Conservation (phyloP, 176 grass and related monocot genomes). For the Bolboschoenus planiculmis region DNA sequence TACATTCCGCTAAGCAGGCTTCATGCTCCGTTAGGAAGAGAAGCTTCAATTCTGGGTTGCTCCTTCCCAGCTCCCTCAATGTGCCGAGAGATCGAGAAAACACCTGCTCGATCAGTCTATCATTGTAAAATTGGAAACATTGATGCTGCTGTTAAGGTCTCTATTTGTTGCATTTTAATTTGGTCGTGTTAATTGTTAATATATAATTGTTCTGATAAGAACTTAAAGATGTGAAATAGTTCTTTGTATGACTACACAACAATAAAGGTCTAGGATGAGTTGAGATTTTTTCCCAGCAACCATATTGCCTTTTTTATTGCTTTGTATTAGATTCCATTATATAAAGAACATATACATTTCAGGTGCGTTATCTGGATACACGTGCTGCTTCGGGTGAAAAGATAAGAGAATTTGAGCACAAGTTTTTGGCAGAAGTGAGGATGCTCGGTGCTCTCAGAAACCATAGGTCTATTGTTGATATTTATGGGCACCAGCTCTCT, state of each 20-base stretch:
- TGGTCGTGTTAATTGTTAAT: neutral
- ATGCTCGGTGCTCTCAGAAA: conserved; percentile 77
- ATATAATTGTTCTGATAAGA: neutral
- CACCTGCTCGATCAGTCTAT: conserved; percentile 47
- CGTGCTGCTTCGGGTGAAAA: conserved; percentile 42
- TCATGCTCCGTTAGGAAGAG: conserved; percentile 32
- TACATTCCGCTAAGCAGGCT: conserved; percentile 83
- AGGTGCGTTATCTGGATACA: conserved; percentile 66
- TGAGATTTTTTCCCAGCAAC: neutral
- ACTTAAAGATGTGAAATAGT: neutral
- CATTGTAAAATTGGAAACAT: conserved; percentile 74
- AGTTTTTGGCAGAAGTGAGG: conserved; percentile 84
- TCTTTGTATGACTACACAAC: neutral
- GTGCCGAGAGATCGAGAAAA: conserved; percentile 52
- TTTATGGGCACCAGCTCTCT: conserved; percentile 92
- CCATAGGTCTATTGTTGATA: conserved; percentile 77
- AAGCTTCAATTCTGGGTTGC: conserved; percentile 33
- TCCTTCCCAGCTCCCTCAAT: conserved; percentile 52
- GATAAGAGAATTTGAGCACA: conserved; percentile 69
- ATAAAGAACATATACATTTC: neutral
- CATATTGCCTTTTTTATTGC: neutral
- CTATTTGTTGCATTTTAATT: conserved; percentile 21
- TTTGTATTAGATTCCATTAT: neutral
- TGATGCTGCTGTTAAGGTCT: conserved; percentile 85
- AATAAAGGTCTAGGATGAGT: neutral